phyloP scores from a whole-genome alignment of 371 early-diverging fungal species.

The Syncephalis fuscata region DNA sequence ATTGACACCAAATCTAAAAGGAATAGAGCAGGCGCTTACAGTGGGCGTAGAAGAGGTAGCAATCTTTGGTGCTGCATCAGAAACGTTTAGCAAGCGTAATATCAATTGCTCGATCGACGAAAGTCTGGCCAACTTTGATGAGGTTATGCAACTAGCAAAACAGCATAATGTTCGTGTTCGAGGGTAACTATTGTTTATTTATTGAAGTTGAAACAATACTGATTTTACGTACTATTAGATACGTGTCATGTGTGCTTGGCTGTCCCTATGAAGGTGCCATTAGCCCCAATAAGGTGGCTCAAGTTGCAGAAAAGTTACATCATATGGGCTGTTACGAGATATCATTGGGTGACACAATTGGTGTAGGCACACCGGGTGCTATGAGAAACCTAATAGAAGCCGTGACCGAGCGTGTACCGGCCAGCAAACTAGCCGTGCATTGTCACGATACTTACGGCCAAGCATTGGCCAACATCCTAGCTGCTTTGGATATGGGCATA shows the following conservation, averaged over 20 bases:
- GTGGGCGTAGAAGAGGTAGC: constrained; percentile 80
- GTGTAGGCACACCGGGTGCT: constrained; percentile 63
- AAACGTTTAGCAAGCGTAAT: constrained; percentile 77
- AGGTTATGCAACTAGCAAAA: constrained; percentile 47
- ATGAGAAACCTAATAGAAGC: constrained; percentile 14
- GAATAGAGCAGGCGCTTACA: constrained; percentile 61
- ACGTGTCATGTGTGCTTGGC: constrained; percentile 83
- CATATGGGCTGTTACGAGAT: constrained; percentile 96
- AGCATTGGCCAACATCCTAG: constrained; percentile 85
- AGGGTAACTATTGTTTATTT: constrained; percentile 25
- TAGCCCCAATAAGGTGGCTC: constrained; percentile 49
- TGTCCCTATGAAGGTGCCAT: constrained; percentile 89
- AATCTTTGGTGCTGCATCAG: constrained; percentile 82
- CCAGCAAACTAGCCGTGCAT: constrained; percentile 74
- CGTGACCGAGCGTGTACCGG: constrained; percentile 54
- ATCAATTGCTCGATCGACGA: constrained; percentile 86
- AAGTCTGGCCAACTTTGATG: constrained; percentile 52
- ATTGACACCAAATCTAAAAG: constrained; percentile 82
- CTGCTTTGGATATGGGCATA: constrained; percentile 69
- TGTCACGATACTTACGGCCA: constrained; percentile 98
- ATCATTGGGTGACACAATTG: constrained; percentile 93
- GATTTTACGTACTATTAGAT: constrained; percentile 19
- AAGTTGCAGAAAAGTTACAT: constrained; percentile 49
- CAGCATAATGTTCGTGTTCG: constrained; percentile 57
- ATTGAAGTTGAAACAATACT: neutral